Evolutionary conservation across 352 stramenopile genomes (phyloP).

Genomic region (Phytopythium mirpurense): DNA sequence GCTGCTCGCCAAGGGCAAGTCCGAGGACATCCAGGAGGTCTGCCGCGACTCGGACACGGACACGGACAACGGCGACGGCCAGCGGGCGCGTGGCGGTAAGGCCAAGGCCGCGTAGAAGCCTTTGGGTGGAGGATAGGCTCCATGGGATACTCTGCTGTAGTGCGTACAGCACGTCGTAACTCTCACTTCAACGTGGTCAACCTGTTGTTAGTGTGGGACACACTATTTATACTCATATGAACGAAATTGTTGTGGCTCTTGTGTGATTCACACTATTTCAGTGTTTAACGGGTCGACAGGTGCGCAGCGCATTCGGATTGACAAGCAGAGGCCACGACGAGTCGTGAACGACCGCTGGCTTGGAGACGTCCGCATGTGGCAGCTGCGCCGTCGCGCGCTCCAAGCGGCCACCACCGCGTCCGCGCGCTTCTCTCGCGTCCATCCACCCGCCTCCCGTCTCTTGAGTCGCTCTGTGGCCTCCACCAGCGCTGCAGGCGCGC

Average conservation of each 20-base stretch:
- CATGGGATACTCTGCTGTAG: no score
- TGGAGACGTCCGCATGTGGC: background rate
- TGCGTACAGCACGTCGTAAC: no score
- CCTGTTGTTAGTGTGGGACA: background rate
- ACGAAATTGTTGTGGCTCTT: no score
- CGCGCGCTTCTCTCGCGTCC: background rate
- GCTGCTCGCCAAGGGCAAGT: slow-evolving; percentile 25
- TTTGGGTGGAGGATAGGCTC: no score
- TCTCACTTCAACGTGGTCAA: background rate
- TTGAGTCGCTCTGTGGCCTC: background rate
- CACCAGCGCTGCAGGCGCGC: background rate
- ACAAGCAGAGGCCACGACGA: no score
- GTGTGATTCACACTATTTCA: background rate
- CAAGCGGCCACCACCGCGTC: background rate
- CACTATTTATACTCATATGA: no score
- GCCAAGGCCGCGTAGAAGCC: slow-evolving; percentile 3
- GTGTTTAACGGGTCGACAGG: background rate
- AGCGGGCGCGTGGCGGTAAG: no score
- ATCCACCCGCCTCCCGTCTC: background rate
- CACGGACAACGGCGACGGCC: slow-evolving; percentile 3
- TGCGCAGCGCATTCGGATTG: background rate
- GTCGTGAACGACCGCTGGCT: background rate
- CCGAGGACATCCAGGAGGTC: slow-evolving; percentile 39
- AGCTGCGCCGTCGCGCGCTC: background rate
- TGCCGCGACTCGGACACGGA: slow-evolving; percentile 16